Conservation (phyloP, 768 basidiomycete species). For the Auriculariales sp. region DNA sequence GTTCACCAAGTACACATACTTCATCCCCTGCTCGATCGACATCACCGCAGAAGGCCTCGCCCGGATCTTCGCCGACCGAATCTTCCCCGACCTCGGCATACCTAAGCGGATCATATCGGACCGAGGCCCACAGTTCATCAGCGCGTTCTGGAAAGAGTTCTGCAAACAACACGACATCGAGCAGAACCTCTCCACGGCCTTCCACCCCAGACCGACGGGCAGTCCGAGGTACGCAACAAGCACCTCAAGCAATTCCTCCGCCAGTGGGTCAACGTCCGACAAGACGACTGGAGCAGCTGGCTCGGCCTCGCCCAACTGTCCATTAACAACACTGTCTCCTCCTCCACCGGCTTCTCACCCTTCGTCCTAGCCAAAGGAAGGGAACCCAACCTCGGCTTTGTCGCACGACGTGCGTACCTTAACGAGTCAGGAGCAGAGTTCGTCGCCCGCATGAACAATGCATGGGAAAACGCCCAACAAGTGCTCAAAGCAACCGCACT, state of each 20-base stretch:
- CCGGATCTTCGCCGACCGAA: too few species aligned
- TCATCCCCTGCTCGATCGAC: too few species aligned
- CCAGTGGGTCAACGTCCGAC: conserved; percentile 17
- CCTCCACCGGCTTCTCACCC: conserved; percentile 16
- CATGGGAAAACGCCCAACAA: too few species aligned
- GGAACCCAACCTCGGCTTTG: too few species aligned
- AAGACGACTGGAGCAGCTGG: conserved; percentile 21
- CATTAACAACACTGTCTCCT: conserved; percentile 19
- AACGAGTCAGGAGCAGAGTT: too few species aligned
- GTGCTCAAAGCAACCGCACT: too few species aligned
- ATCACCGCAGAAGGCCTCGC: too few species aligned
- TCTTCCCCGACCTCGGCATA: too few species aligned
- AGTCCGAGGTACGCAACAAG: conserved; percentile 10
- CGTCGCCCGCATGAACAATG: too few species aligned
- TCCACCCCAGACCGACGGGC: not conserved
- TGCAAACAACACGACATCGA: not conserved
- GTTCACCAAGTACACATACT: too few species aligned
- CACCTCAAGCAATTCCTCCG: conserved; percentile 25
- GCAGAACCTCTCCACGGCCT: not conserved
- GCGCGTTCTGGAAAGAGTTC: not conserved
- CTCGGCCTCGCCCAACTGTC: conserved; percentile 19
- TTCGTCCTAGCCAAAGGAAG: conserved; percentile 17
- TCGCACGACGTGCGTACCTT: too few species aligned
- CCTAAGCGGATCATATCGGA: conserved; percentile 1
- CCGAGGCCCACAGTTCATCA: not conserved